Percentiles rank a stretch among this genome's conserved stretches.
Conservation (phyloP, 2,329 filamentous ascomycete species). For the Colletotrichum cordylinicola region DNA sequence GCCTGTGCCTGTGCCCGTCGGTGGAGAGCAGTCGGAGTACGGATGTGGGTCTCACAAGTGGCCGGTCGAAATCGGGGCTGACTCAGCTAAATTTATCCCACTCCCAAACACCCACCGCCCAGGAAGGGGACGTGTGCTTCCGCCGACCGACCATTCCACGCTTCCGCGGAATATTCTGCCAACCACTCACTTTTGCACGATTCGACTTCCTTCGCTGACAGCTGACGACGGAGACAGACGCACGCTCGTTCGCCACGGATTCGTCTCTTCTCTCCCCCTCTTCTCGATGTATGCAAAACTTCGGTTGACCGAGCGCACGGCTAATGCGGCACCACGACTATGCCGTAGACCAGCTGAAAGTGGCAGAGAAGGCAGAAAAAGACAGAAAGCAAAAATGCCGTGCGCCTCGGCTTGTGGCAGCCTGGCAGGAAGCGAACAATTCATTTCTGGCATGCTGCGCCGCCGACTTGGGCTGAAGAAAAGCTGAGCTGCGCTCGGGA, state of each 20-base stretch:
- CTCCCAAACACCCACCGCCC: background rate
- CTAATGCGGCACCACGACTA: background rate
- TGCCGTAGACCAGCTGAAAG: background rate
- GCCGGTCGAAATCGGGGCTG: background rate
- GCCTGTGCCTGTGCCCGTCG: background rate
- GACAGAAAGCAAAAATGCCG: too few species aligned
- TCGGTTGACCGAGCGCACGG: constrained; percentile 8
- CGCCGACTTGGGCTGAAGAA: background rate
- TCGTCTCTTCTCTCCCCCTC: background rate
- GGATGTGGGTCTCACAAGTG: background rate
- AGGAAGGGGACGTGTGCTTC: background rate
- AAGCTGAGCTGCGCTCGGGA: background rate
- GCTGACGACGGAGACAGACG: background rate
- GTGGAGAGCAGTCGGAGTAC: background rate
- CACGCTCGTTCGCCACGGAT: background rate
- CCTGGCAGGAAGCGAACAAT: background rate
- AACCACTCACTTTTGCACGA: background rate
- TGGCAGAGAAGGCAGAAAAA: too few species aligned
- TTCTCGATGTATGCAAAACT: background rate
- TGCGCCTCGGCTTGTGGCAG: background rate
- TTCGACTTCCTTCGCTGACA: constrained; percentile 16
- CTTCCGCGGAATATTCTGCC: background rate
- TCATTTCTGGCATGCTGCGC: background rate
- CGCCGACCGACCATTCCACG: background rate
- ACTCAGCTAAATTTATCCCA: constrained; percentile 2